These are phyloP conservation scores for Polyporus arcularius DNA, from an alignment of 768 basidiomycete species.

Conservation along the genomic window DNA sequence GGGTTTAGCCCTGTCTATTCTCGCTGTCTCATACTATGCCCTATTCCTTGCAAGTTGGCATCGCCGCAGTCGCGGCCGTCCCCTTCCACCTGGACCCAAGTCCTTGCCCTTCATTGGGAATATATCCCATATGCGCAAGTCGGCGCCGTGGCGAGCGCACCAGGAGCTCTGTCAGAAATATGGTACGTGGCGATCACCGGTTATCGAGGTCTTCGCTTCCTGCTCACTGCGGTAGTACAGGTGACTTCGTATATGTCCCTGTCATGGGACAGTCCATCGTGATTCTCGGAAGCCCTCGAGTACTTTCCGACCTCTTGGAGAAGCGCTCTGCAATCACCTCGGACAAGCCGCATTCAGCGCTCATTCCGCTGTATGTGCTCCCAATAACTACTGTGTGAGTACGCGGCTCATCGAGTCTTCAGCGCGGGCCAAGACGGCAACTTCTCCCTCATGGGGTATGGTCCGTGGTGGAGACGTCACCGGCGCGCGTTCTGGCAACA, in stretches of 20 bases:
- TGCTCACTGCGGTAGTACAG: not conserved
- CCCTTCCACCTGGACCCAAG: slow-evolving; percentile 22
- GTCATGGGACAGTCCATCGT: slow-evolving; percentile 10
- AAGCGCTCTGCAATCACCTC: slow-evolving; percentile 22
- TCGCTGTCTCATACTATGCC: no score
- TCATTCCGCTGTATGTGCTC: slow-evolving; percentile 9
- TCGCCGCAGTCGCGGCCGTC: not conserved
- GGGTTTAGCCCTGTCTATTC: no score
- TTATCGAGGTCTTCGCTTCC: not conserved
- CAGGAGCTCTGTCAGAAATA: slow-evolving; percentile 5
- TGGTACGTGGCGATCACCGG: slow-evolving; percentile 4
- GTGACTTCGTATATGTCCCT: not conserved
- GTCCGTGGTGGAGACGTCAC: slow-evolving; percentile 13
- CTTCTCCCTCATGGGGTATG: slow-evolving; percentile 9
- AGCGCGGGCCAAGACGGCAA: not conserved
- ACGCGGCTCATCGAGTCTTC: not conserved
- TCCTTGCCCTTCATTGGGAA: slow-evolving; percentile 18
- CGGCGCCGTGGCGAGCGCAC: slow-evolving; percentile 12
- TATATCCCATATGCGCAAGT: slow-evolving; percentile 9
- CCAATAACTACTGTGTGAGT: not conserved
- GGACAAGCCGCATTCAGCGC: not conserved
- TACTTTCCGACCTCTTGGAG: slow-evolving; percentile 23
- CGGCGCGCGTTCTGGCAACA: slow-evolving; percentile 16
- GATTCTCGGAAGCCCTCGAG: slow-evolving; percentile 15
- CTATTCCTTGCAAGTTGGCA: not conserved